Base-by-base conservation (phyloP, 2,329 filamentous ascomycete genomes). In the Massarina eburnea region DNA sequence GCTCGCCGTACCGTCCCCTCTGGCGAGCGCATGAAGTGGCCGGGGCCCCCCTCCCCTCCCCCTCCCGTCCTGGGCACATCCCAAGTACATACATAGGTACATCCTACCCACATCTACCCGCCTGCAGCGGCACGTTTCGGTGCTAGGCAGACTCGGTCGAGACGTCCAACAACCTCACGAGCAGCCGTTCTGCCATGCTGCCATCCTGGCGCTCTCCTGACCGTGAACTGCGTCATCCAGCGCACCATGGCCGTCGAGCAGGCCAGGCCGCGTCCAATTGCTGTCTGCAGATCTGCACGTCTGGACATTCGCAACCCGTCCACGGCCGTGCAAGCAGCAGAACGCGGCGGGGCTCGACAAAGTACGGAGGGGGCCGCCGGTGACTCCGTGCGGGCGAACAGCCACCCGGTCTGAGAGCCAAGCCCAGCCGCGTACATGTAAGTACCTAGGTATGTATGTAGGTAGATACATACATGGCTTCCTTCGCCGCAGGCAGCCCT, bases 201-300 rank as follows among this genome's bases (percentile, higher is more conserved):
- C 15, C 43, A 17, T 24, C 17, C 32, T 30, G 22, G 12, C 6
- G 12, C 12, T 15, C 32, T 5, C 17, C 15, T 10, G 34, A 22
- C 39, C 20, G 20, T 44, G 38, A 39, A 46, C n/a, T n/a, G n/a
- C 44, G 44, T 42, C 24, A 42, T 46, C n/a, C 18, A 26, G 21
- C 33, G 32, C 22, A 38, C 24, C 15, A 7, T 21, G 33, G 42
- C 32, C 29, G 45, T n/a, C n/a, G 15, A 33, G 32, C 39, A 22
- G 36, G 21, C 36, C 39, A 40, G 33, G 14, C 18, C 33, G 20
- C 32, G 8, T 40, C 48, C 39, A 51, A 47, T 51, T 37, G 43
- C 24, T 24, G 39, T 21, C 19, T 32, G 41, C 43, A 46, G 48
- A 49, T 54, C 45, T 45, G 43, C 51, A 39, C 41, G 48, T 39